phyloP scores from a whole-genome alignment of 345 rosid species.

The Acer saccharum region DNA sequence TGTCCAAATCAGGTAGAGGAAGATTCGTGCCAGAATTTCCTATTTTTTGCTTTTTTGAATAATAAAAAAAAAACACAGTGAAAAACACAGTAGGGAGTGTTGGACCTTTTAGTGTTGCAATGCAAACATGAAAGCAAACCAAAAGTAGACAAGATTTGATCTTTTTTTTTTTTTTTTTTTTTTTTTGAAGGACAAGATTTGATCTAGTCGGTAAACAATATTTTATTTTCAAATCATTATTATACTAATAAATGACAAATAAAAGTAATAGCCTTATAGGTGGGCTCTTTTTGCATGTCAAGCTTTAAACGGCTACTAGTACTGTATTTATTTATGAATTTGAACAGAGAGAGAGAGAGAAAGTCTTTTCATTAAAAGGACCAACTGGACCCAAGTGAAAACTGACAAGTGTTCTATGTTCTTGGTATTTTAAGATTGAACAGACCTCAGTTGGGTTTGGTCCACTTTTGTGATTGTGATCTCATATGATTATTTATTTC shows the following conservation, averaged over 20 bases:
- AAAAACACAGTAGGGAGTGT: background rate
- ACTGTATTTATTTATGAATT: background rate
- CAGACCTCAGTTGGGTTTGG: too few species aligned
- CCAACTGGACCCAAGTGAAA: background rate
- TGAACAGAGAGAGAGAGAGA: background rate
- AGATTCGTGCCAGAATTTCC: background rate
- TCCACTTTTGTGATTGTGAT: background rate
- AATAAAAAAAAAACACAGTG: background rate
- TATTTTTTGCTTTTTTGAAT: background rate
- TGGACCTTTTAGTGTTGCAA: background rate
- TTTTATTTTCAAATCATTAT: background rate
- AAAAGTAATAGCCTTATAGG: background rate
- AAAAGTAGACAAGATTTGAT: background rate
- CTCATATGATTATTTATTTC: background rate
- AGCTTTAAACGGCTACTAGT: background rate
- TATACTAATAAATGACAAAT: background rate
- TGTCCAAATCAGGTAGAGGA: conserved; percentile 8
- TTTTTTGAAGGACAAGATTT: conserved; percentile 6
- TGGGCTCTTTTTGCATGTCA: background rate
- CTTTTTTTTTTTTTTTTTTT: too few species aligned
- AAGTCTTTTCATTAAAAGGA: background rate
- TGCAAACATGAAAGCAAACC: background rate
- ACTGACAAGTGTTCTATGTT: conserved; percentile 5
- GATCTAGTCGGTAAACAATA: background rate
- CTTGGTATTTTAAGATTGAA: background rate